Evolutionary conservation across 2,329 filamentous ascomycete species (phyloP).

Genomic region (Paracamarosporium sp.): DNA sequence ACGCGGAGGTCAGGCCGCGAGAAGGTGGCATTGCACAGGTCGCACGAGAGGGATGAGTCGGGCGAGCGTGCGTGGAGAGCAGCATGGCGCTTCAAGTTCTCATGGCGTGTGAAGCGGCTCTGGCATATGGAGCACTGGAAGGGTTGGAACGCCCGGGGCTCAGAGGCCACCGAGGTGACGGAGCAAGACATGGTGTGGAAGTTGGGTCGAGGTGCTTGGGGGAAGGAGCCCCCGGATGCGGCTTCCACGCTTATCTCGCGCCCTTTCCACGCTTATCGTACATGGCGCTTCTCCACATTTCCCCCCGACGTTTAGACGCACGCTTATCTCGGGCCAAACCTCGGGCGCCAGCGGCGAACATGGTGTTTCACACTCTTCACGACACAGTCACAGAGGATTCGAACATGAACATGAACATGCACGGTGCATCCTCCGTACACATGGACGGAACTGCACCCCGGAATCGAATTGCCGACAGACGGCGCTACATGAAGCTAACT

Average conservation of each 20-base stretch:
- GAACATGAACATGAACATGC: too few relatives aligned
- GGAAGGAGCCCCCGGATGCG: not conserved
- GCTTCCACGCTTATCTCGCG: slow-evolving; percentile 4
- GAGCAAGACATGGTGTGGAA: slow-evolving; percentile 7
- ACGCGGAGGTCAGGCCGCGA: slow-evolving; percentile 25
- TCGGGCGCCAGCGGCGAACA: not conserved
- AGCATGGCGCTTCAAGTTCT: slow-evolving; percentile 29
- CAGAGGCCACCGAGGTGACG: not conserved
- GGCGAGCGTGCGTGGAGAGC: slow-evolving; percentile 21
- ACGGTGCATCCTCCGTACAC: too few relatives aligned
- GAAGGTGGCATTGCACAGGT: slow-evolving; percentile 23
- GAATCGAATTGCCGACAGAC: too few relatives aligned
- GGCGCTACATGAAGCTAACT: too few relatives aligned
- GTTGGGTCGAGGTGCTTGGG: not conserved
- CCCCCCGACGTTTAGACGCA: not conserved
- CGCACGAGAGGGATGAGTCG: slow-evolving; percentile 19
- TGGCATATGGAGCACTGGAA: slow-evolving; percentile 26
- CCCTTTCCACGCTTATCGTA: not conserved
- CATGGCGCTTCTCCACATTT: slow-evolving; percentile 2
- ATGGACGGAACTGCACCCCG: too few relatives aligned
- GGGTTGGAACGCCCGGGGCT: slow-evolving; percentile 18
- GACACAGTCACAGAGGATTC: too few relatives aligned
- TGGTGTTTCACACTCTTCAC: too few relatives aligned
- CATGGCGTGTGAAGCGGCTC: slow-evolving; percentile 28
- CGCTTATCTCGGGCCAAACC: not conserved